Base-by-base conservation (phyloP, 768 basidiomycete genomes). In the Mycena kentingensis region DNA sequence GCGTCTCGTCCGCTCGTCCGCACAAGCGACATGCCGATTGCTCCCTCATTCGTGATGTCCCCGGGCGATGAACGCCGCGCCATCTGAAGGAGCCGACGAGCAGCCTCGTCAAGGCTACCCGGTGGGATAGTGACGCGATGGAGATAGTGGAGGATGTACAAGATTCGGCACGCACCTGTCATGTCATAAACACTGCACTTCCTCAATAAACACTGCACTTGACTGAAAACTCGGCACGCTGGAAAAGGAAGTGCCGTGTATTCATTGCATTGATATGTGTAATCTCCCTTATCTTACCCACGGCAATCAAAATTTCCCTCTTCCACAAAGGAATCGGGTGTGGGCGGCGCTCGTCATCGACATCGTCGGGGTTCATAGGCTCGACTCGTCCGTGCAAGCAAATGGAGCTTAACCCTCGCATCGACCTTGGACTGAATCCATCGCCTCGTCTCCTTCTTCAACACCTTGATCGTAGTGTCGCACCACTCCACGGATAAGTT, bases 121-220 rank as follows among this genome's bases (percentile, higher is more conserved):
- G 50, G 22, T 43, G 50, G 5, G 5, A 51, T 25, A 3, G 38
- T 16, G 2, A 51, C 50, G 13, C 50, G 39, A 18, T 28, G 18
- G 8, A 51, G 50, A 35, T 51, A 44, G 21, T 51, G 50, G 12
- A 39, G 22, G 27, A 25, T 27, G 28, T 26, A 42, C n/a, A n/a
- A n/a, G n/a, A n/a, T n/a, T n/a, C n/a, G n/a, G n/a, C n/a, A n/a
- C n/a, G n/a, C n/a, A n/a, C n/a, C n/a, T n/a, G n/a, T n/a, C n/a
- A n/a, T n/a, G n/a, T n/a, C n/a, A n/a, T n/a, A n/a, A n/a, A n/a
- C n/a, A n/a, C n/a, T n/a, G n/a, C n/a, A n/a, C n/a, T n/a, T n/a
- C n/a, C n/a, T n/a, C n/a, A n/a, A n/a, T n/a, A n/a, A n/a, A n/a
- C n/a, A n/a, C n/a, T n/a, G n/a, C n/a, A n/a, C n/a, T n/a, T n/a